Evolutionary conservation across 345 rosid species (phyloP), one percentile per base, ranked within the genome.

Genomic region (Sonneratia caseolaris): DNA sequence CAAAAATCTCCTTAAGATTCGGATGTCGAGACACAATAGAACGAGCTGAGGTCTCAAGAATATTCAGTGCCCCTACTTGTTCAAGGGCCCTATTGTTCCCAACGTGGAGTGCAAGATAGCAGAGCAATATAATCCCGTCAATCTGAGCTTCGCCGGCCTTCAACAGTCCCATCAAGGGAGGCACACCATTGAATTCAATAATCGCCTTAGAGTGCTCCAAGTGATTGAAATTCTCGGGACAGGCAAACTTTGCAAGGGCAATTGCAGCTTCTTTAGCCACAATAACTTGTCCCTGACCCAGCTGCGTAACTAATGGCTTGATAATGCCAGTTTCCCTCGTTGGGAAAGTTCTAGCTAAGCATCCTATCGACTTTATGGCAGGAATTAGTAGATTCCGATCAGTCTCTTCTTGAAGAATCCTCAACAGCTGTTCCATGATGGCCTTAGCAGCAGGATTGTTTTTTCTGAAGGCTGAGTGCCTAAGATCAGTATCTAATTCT

Each of bases 391-490:
- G 71, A 3, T 5, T 37, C 2, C 79, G 71, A 81, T 73, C 66
- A 14, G 14, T 76, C 74, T 81, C 85, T 72, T 81, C 86, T 45
- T 79, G 64, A 76, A 83, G 71, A 55, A 88, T 79, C 75, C 84
- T 83, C 73, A 88, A 78, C 37, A 88, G 83, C 77, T 86, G 87
- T 71, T 85, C 85, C 69, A 88, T 27, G 67, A 88, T 77, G 0
- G 87, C 88, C 79, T 80, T 88, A 42, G 90, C 92, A 56, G 88
- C 84, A 0, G 87, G 90, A n/a, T 74, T 81, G 81, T 83, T 88
- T 18, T 86, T 79, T 82, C 80, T 86, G 70, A 88, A 88, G 68
- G 86, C 83, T 7, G 83, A 81, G 16, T 85, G 84, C 65, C 92
- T 74, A 59, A 86, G 83, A 42, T 88, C 92, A 55, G 82, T 38